Conservation (phyloP, 1,284 basidiomycete genomes). For the Inonotus hispidus region DNA sequence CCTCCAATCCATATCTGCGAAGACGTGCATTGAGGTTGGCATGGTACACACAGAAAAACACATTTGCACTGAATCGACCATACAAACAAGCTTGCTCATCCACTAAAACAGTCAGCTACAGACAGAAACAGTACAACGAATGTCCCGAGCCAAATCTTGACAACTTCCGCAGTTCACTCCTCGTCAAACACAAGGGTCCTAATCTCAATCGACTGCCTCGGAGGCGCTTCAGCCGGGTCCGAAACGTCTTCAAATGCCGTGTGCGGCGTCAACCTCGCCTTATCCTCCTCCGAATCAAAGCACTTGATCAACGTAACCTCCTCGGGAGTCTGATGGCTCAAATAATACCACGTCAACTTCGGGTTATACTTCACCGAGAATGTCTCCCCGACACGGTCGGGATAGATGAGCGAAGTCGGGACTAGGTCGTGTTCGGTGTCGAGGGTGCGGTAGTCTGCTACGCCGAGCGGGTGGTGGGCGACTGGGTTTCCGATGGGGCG, state of each 20-base stretch:
- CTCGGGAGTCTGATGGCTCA: slow-evolving; percentile 26
- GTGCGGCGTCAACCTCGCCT: slow-evolving; percentile 41
- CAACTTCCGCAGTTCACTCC: neutral
- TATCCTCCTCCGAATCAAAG: slow-evolving; percentile 36
- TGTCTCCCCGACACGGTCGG: slow-evolving; percentile 32
- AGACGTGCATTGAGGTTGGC: too few relatives aligned
- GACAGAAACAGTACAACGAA: too few relatives aligned
- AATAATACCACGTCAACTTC: slow-evolving; percentile 30
- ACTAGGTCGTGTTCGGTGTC: slow-evolving; percentile 32
- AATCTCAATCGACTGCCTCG: slow-evolving; percentile 40
- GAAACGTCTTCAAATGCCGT: slow-evolving; percentile 38
- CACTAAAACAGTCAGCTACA: too few relatives aligned
- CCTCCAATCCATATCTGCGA: too few relatives aligned
- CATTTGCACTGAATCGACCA: too few relatives aligned
- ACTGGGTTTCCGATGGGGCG: slow-evolving; percentile 43
- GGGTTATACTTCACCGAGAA: slow-evolving; percentile 29
- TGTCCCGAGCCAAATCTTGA: too few relatives aligned
- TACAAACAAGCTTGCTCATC: too few relatives aligned
- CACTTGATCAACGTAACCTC: slow-evolving; percentile 28
- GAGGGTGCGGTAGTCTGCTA: slow-evolving; percentile 41
- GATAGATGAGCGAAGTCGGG: slow-evolving; percentile 30
- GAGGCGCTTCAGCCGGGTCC: slow-evolving; percentile 35
- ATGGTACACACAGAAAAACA: too few relatives aligned
- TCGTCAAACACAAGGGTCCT: slow-evolving; percentile 35
- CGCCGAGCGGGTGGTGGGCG: slow-evolving; percentile 42